Conservation (phyloP, 1,284 basidiomycete genomes). For the Austropuccinia psidii region DNA sequence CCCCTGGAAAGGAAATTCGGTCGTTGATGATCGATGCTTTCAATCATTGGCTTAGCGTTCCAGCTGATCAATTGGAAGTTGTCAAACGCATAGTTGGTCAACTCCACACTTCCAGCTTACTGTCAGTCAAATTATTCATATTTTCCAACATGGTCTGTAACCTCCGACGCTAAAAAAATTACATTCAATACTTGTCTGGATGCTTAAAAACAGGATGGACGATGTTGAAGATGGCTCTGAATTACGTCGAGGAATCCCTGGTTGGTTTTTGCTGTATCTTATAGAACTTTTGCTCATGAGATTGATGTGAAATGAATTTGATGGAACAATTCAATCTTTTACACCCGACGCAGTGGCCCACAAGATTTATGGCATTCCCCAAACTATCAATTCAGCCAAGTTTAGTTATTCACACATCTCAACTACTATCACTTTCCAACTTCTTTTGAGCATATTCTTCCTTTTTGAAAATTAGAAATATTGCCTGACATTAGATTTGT, state of each 20-base stretch:
- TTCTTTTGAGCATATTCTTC: constrained; percentile 65
- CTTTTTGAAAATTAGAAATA: constrained; percentile 53
- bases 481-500: neutral
- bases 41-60: constrained; percentile 83
- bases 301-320: too few species aligned
- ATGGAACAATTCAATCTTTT: constrained; percentile 1
- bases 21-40: constrained; percentile 84
- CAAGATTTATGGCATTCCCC: constrained; percentile 89
- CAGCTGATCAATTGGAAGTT: constrained; percentile 60
- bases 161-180: neutral
- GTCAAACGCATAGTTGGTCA: constrained; percentile 79
- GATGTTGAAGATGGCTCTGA: constrained; percentile 96
- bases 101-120: constrained; percentile 86
- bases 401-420: constrained; percentile 63
- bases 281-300: too few species aligned
- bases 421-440: constrained; percentile 54
- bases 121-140: constrained; percentile 53
- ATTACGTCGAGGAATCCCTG: constrained; percentile 74
- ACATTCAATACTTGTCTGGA: neutral
- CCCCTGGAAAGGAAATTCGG: constrained; percentile 89
- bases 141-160: neutral
- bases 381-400: constrained; percentile 95
- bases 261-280: constrained; percentile 50
- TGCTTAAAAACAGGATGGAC: constrained; percentile 61
- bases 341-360: constrained; percentile 62